A percentile compares a stretch with the other conserved stretches of the same genome.
Evolutionary conservation across 495 filamentous ascomycete species (phyloP).

Genomic region (Aspergillus kassunensis): DNA sequence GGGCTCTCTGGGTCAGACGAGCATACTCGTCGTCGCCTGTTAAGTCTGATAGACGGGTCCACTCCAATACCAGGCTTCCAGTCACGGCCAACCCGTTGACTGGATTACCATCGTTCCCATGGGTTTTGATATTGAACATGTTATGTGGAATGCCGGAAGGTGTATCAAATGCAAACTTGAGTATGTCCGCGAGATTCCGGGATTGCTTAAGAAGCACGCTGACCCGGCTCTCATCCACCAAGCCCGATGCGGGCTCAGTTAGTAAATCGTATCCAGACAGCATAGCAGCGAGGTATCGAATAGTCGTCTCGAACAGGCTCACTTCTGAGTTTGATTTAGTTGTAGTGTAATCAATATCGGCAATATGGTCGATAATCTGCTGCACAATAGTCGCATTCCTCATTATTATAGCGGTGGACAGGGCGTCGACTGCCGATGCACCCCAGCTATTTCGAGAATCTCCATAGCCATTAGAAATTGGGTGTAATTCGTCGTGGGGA

Average conservation of each 20-base stretch:
- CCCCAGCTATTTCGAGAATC: conserved; percentile 87
- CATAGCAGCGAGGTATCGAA: conserved; percentile 79
- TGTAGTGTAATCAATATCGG: conserved; percentile 62
- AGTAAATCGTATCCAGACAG: conserved; percentile 81
- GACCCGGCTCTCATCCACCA: conserved; percentile 47
- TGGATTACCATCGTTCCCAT: conserved; percentile 42
- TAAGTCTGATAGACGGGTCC: conserved; percentile 77
- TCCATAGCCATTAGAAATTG: conserved; percentile 57
- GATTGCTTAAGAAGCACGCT: conserved; percentile 62
- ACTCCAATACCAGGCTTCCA: conserved; percentile 76
- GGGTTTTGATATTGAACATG: conserved; percentile 54
- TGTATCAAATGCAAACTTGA: conserved; percentile 77
- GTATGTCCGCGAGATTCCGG: conserved; percentile 60
- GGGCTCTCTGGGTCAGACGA: conserved; percentile 59
- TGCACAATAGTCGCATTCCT: conserved; percentile 60
- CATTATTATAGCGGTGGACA: conserved; percentile 81
- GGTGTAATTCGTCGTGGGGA: conserved; percentile 71
- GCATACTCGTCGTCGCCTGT: conserved; percentile 65
- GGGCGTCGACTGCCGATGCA: conserved; percentile 75
- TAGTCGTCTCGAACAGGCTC: conserved; percentile 86
- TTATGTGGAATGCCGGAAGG: conserved; percentile 74
- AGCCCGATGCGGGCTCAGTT: conserved; percentile 58
- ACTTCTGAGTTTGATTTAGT: conserved; percentile 57
- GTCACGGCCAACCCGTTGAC: conserved; percentile 70
- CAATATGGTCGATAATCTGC: conserved; percentile 65